These are phyloP conservation scores for Trifolium repens DNA, from an alignment of 306 rosid genomes.

Conservation along the genomic window DNA sequence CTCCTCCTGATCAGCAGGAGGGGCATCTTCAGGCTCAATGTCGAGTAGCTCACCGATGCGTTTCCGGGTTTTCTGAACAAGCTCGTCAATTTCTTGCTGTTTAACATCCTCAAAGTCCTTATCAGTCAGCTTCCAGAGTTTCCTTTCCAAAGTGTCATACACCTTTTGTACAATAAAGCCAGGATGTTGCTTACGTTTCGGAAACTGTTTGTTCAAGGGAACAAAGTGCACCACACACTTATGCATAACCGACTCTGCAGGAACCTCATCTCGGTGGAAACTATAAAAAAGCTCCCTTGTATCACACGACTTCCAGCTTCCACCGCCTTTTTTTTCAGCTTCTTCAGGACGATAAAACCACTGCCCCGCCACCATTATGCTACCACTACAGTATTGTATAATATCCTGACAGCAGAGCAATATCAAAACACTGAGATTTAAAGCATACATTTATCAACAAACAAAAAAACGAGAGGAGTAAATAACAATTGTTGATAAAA, in stretches of 20 bases:
- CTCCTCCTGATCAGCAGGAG: constrained; percentile 63
- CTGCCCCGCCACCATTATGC: constrained; percentile 80
- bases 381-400: constrained; percentile 57
- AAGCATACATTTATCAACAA: not conserved
- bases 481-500: not conserved
- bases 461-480: not conserved
- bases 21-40: constrained; percentile 66
- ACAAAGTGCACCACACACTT: constrained; percentile 91
- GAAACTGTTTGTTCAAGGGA: constrained; percentile 86
- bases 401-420: constrained; percentile 67
- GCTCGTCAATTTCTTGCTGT: constrained; percentile 83
- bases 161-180: constrained; percentile 95
- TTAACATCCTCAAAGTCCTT: constrained; percentile 83
- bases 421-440: constrained; percentile 22
- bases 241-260: constrained; percentile 97
- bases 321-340: constrained; percentile 85
- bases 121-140: constrained; percentile 91
- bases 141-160: constrained; percentile 86
- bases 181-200: constrained; percentile 82
- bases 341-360: constrained; percentile 99
- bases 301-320: constrained; percentile 90
- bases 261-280: constrained; percentile 93
- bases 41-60: constrained; percentile 78
- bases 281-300: constrained; percentile 95
- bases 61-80: constrained; percentile 77